These are phyloP conservation scores for Dacryopinax spathularia DNA, from an alignment of 768 basidiomycete species.

Conservation along the genomic window DNA sequence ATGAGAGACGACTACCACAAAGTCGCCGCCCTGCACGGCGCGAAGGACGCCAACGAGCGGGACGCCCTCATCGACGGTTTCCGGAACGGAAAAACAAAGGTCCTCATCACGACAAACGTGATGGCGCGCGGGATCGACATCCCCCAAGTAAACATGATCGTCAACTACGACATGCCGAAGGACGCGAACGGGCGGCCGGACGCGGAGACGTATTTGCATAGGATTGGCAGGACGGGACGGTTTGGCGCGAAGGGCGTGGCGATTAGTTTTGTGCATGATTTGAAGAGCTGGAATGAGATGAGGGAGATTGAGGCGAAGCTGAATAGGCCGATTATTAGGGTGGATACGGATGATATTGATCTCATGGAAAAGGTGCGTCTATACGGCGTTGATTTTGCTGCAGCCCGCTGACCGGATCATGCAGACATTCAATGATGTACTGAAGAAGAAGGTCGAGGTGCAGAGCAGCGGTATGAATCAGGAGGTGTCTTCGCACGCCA, in stretches of 20 bases:
- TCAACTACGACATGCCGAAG: conserved; percentile 91
- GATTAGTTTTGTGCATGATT: conserved; percentile 93
- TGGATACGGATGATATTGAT: conserved; percentile 82
- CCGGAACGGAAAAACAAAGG: conserved; percentile 91
- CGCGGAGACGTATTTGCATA: conserved; percentile 93
- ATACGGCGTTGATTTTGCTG: neutral
- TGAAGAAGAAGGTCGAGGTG: neutral
- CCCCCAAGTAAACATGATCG: conserved; percentile 99
- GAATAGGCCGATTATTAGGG: conserved; percentile 62
- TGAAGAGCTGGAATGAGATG: conserved; percentile 78
- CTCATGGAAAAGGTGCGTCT: conserved; percentile 76
- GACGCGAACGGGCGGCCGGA: conserved; percentile 73
- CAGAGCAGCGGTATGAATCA: neutral
- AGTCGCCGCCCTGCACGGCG: conserved; percentile 89
- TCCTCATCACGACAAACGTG: conserved; percentile 96
- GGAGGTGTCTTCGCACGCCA: neutral
- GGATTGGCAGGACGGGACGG: conserved; percentile 94
- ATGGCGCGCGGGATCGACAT: conserved; percentile 98
- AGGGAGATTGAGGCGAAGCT: conserved; percentile 71
- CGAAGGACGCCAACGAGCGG: conserved; percentile 78
- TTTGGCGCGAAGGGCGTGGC: conserved; percentile 96
- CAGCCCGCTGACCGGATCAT: neutral
- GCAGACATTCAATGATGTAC: neutral
- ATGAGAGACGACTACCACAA: conserved; percentile 92
- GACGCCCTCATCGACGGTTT: conserved; percentile 89